Evolutionary conservation across 768 basidiomycete species (phyloP).

Genomic region (Xerocomus spinulosus): DNA sequence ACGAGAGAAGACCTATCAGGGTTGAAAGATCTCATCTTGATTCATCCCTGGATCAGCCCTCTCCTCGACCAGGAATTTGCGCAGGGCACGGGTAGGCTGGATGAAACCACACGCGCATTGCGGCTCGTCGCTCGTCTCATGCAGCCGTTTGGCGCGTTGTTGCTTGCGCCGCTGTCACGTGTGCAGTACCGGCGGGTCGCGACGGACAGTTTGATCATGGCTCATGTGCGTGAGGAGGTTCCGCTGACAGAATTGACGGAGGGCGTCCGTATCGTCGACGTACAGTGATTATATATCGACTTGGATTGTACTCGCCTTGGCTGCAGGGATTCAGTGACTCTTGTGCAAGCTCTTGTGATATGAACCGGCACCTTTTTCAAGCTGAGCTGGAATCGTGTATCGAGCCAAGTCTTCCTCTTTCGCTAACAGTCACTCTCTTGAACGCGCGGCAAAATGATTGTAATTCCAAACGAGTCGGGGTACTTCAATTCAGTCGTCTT

Average conservation of each 20-base stretch:
- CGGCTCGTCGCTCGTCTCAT: conserved; percentile 1
- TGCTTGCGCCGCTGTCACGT: conserved; percentile 1
- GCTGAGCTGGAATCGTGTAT: no score
- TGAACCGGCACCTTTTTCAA: no score
- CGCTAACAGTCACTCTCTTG: no score
- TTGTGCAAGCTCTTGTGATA: no score
- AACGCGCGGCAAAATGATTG: no score
- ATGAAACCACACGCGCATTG: neutral
- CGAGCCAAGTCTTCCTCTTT: no score
- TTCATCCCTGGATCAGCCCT: no score
- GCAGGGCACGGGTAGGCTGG: neutral
- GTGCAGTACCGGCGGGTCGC: neutral
- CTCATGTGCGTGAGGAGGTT: neutral
- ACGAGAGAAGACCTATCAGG: neutral
- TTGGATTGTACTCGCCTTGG: no score
- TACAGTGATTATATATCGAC: no score
- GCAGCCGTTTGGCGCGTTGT: conserved; percentile 3
- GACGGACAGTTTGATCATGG: conserved; percentile 1
- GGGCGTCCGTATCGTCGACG: no score
- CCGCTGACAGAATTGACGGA: neutral
- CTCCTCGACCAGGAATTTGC: conserved; percentile 6
- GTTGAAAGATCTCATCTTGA: neutral
- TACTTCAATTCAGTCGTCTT: neutral
- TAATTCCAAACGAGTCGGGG: no score
- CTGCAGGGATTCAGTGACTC: no score